Conservation (phyloP, 1,284 basidiomycete species). For the Chalciporus sp. region DNA sequence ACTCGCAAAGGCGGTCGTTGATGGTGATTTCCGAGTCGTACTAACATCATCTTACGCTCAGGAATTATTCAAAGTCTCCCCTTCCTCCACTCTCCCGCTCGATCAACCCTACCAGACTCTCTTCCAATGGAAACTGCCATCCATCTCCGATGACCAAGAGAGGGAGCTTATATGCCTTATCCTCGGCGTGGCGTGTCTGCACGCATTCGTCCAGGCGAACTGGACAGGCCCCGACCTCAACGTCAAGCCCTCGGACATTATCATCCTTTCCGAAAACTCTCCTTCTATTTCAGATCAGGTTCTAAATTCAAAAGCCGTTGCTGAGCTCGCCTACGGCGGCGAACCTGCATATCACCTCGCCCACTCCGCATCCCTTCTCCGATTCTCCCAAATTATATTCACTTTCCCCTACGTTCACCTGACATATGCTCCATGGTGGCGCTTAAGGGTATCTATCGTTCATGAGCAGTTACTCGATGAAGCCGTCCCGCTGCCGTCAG, state of each 20-base stretch:
- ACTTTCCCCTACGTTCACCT: conserved; percentile 50
- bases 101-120: conserved; percentile 33
- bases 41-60: conserved; percentile 54
- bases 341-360: conserved; percentile 97
- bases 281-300: conserved; percentile 47
- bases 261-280: conserved; percentile 40
- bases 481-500: conserved; percentile 62
- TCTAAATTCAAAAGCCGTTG: conserved; percentile 70
- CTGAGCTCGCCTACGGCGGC: conserved; percentile 82
- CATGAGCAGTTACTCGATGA: conserved; percentile 91
- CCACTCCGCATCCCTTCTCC: conserved; percentile 69
- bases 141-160: conserved; percentile 22
- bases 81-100: conserved; percentile 4
- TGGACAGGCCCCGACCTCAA: conserved; percentile 95
- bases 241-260: conserved; percentile 55
- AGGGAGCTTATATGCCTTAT: conserved; percentile 62
- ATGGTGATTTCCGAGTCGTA: conserved; percentile 49
- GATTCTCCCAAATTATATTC: conserved; percentile 77
- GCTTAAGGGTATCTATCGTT: conserved; percentile 69
- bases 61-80: conserved; percentile 43
- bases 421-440: conserved; percentile 74
- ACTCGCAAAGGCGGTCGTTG: conserved; percentile 47
- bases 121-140: conserved; percentile 33
- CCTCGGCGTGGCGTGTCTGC: conserved; percentile 79
- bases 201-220: conserved; percentile 92